Base-by-base conservation (phyloP, 116 monocot species). In the Phalaenopsis hybrid region DNA sequence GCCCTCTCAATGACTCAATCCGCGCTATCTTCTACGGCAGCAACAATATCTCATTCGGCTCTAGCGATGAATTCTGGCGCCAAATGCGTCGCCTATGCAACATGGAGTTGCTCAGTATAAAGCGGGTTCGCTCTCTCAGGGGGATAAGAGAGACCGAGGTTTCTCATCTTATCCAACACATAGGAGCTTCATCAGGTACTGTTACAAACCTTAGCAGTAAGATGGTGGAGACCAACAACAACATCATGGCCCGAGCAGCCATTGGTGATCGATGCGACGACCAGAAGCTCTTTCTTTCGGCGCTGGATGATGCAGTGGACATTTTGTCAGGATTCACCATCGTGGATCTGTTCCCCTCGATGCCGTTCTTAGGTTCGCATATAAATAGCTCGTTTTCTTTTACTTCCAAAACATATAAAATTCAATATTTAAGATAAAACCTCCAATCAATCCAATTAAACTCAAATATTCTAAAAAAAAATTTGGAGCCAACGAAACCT, bases 51-150 rank as follows among this genome's bases (percentile, higher is more conserved):
- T 1, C 31, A 25, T 63, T 77, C 34, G 82, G 46, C 72, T 65
- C 74, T 8, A 75, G 44, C 81, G 81, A 74, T 41, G 57, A 75
- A 2, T 57, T 37, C 58, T 81, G 81, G 82, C 2, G 63, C 45
- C 77, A 82, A 50, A 20, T 82, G 77, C 59, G 77, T 17, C 76
- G 45, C 1, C n/a, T 77, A 3, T 44, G 46, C 33, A 55, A 11
- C 3, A 1, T 61, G 17, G 67, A 76, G 65, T 21, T 82, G 34
- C 45, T 82, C 46, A 65, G 77, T 34, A 16, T 59, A 0, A 82
- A 65, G 17, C n/a, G 63, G 6, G 82, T 82, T n/a, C 77, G 63
- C 44, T 82, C 82, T 8, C 75, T 74, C 41, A 2, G 48, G 0
- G 12, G 16, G 45, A 46, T 76, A 11, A 76, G 76, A 4, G 82